A percentile compares a stretch with the other conserved stretches of the same genome.
Evolutionary conservation across 306 rosid genomes (phyloP).

Genomic region (Vigna hirtella): DNA sequence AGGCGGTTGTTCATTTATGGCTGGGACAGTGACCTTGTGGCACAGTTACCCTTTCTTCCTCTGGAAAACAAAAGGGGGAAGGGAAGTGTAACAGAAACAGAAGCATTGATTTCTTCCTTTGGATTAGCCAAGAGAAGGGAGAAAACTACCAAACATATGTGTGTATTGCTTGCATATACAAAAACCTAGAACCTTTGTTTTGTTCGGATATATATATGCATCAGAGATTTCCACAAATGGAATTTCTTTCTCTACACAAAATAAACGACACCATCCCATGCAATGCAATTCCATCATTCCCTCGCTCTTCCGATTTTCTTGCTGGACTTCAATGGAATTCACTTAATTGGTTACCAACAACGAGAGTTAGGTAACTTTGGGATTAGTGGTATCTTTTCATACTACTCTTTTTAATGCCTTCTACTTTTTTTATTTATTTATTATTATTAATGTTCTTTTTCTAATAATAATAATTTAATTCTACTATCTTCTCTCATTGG

Average conservation of each 20-base stretch:
- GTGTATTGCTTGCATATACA: not conserved
- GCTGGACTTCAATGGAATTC: not conserved
- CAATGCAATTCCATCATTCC: not conserved
- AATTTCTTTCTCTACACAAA: conserved; percentile 28
- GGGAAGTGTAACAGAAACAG: not conserved
- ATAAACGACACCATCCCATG: too few relatives aligned
- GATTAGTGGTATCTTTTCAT: conserved; percentile 53
- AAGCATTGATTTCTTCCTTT: not conserved
- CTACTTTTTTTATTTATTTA: too few relatives aligned
- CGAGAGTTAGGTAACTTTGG: conserved; percentile 67
- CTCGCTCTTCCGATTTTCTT: not conserved
- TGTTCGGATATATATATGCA: not conserved
- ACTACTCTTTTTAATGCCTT: too few relatives aligned
- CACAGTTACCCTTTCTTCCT: not conserved
- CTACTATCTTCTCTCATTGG: too few relatives aligned
- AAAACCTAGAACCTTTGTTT: not conserved
- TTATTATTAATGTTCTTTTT: too few relatives aligned
- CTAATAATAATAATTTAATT: too few relatives aligned
- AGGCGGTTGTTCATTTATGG: conserved; percentile 50
- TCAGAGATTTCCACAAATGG: conserved; percentile 33
- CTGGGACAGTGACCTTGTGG: conserved; percentile 50
- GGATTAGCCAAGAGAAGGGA: not conserved
- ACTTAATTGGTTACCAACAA: not conserved
- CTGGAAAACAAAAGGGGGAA: not conserved
- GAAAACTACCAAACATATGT: not conserved